Evolutionary conservation across 768 basidiomycete species (phyloP), one percentile per base, ranked within the genome.

Genomic region (Lactarius vividus): DNA sequence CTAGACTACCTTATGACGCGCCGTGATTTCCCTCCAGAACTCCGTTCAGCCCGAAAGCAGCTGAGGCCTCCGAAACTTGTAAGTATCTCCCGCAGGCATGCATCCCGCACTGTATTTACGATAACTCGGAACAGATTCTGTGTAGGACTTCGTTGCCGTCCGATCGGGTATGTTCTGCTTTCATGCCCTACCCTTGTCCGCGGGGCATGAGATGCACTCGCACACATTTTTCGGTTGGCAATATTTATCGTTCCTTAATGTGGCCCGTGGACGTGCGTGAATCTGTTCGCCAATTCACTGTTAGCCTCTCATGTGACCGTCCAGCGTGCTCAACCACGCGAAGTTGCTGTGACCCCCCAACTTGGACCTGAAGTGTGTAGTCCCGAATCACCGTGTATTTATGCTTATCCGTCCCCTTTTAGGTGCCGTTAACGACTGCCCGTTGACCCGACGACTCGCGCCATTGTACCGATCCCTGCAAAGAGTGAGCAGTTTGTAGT

Each of bases 121-220:
- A 11, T 15, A 26, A 33, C 31, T 44, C 29, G 18, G 40, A 39
- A 53, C 26, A 66, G 60, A 35, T 4, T 5, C 28, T 1, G 42
- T 55, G 20, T 28, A 54, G 57, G 39, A 11, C 0, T 2, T 3
- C 18, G 2, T 4, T 3, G 4, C 7, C 3, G 15, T 58, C 61
- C 10, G 65, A 66, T 54, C 7, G 10, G 0, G 59, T 66, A 31
- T 66, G 65, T 18, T 1, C 13, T 5, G 1, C 10, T n/a, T 66
- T 42, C 26, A 37, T 62, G 33, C 15, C 23, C 2, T 1, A 7
- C 16, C 4, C 11, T 7, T 39, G 26, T 59, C 8, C 13, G 35
- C 8, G 0, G 2, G 0, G 37, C 37, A 39, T 1, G 16, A n/a
- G 4, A 1, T 66, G 61, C 23, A 29, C 1, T 37, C 57, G 31